phyloP scores from a whole-genome alignment of 768 basidiomycete species.

The Leucocoprinus sp. region DNA sequence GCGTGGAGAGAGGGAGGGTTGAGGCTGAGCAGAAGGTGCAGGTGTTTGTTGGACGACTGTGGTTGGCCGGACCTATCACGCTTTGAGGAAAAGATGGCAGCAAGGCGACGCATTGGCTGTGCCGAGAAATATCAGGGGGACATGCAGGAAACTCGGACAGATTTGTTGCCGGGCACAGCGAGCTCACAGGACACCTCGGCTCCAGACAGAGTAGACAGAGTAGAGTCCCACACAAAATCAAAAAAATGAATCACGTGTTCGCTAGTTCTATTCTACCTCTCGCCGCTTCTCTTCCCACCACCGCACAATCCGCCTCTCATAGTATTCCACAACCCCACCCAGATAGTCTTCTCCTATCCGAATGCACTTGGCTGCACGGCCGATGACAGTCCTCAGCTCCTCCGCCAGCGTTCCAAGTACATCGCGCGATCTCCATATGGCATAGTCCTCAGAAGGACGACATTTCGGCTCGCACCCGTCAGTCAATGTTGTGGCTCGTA shows the following conservation, averaged over 20 bases:
- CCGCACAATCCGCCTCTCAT: slow-evolving; percentile 53
- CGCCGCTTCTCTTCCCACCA: slow-evolving; percentile 32
- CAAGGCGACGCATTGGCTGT: slow-evolving; percentile 52
- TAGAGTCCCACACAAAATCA: too few relatives aligned
- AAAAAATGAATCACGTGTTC: too few relatives aligned
- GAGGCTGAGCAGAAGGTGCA: slow-evolving; percentile 4
- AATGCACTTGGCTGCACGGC: slow-evolving; percentile 42
- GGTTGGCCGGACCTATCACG: slow-evolving; percentile 30
- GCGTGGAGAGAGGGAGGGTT: slow-evolving; percentile 15
- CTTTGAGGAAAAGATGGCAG: slow-evolving; percentile 45
- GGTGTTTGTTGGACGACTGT: slow-evolving; percentile 5
- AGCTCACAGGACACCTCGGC: too few relatives aligned
- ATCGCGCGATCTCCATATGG: slow-evolving; percentile 63
- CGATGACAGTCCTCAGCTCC: slow-evolving; percentile 44
- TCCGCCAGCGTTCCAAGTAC: slow-evolving; percentile 47
- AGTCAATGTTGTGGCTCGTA: slow-evolving; percentile 1
- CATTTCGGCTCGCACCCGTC: slow-evolving; percentile 10
- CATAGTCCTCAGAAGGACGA: slow-evolving; percentile 52
- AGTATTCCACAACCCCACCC: slow-evolving; percentile 47
- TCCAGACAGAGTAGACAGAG: too few relatives aligned
- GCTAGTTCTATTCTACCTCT: slow-evolving; percentile 2
- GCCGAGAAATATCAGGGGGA: slow-evolving; percentile 4
- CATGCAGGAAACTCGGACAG: not conserved
- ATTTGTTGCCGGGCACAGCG: too few relatives aligned
- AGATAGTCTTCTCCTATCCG: slow-evolving; percentile 50